Evolutionary conservation across 108 stramenopile genomes (phyloP).

Genomic region (Fistulifera pelliculosa): DNA sequence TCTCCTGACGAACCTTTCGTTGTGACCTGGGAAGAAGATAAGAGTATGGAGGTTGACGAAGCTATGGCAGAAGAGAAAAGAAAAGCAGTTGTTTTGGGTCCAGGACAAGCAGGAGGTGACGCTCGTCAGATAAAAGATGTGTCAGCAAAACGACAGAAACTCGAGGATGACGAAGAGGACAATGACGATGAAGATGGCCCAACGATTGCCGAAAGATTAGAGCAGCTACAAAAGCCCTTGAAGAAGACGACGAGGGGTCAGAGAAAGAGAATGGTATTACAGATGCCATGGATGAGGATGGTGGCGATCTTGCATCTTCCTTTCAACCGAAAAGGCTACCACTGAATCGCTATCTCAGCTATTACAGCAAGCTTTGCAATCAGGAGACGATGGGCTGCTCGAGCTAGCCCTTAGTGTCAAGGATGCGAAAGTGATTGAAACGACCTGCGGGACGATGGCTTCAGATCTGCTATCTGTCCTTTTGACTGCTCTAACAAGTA

Average conservation of each 20-base stretch:
- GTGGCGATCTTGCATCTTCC: neutral
- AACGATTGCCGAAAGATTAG: constrained; percentile 40
- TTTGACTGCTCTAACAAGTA: constrained; percentile 33
- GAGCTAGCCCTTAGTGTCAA: constrained; percentile 40
- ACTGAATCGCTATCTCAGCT: constrained; percentile 45
- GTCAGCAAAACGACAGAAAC: constrained; percentile 16
- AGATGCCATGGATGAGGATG: constrained; percentile 11
- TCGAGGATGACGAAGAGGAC: constrained; percentile 14
- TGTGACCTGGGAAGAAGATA: constrained; percentile 14
- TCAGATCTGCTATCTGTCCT: constrained; percentile 16
- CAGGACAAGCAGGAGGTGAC: constrained; percentile 49
- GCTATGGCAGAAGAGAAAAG: constrained; percentile 6
- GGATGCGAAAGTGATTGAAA: constrained; percentile 25
- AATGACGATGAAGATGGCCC: constrained; percentile 22
- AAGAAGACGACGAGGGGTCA: constrained; percentile 19
- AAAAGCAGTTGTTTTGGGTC: constrained; percentile 29
- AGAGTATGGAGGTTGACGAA: constrained; percentile 1
- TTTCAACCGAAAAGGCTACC: constrained; percentile 40
- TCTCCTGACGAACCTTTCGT: neutral
- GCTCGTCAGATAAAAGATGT: constrained; percentile 9
- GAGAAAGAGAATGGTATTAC: too few relatives aligned
- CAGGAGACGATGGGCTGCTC: constrained; percentile 34
- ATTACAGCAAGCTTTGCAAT: constrained; percentile 40
- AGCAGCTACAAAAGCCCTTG: constrained; percentile 22
- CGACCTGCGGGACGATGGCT: constrained; percentile 23